phyloP scores from a whole-genome alignment of 1,284 basidiomycete species.

The Athelia psychrophila region DNA sequence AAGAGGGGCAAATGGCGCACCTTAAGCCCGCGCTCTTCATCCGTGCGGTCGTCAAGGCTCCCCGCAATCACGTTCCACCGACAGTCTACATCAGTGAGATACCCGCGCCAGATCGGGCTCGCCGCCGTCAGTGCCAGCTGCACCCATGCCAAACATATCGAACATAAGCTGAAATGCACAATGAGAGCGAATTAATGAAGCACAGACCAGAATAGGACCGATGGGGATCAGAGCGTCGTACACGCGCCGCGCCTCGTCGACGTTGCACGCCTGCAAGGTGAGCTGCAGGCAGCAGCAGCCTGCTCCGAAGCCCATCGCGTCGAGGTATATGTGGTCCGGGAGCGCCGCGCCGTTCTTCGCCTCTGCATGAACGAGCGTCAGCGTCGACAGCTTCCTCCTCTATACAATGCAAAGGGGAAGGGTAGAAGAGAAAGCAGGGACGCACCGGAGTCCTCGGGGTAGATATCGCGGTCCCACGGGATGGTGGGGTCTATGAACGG shows the following conservation, averaged over 20 bases:
- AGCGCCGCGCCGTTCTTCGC: slow-evolving; percentile 87
- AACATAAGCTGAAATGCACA: no score
- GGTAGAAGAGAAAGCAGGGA: neutral
- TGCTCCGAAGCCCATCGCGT: slow-evolving; percentile 99
- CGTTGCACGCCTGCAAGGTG: slow-evolving; percentile 96
- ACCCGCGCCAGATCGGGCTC: slow-evolving; percentile 92
- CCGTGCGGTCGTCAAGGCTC: slow-evolving; percentile 94
- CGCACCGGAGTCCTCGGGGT: slow-evolving; percentile 78
- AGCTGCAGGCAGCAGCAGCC: slow-evolving; percentile 98
- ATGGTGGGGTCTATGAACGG: slow-evolving; percentile 92
- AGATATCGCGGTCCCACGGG: slow-evolving; percentile 79
- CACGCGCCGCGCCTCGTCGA: slow-evolving; percentile 34
- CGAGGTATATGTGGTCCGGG: slow-evolving; percentile 94
- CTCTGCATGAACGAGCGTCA: slow-evolving; percentile 53
- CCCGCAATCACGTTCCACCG: slow-evolving; percentile 99
- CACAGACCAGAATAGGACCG: neutral
- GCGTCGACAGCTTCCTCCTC: neutral
- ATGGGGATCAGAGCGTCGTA: neutral
- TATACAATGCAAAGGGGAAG: no score
- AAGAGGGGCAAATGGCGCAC: slow-evolving; percentile 30
- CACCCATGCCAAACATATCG: no score
- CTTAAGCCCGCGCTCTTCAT: slow-evolving; percentile 89
- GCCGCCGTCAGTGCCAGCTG: slow-evolving; percentile 93
- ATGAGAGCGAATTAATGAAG: no score
- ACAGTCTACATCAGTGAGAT: slow-evolving; percentile 95